Evolutionary conservation across 108 stramenopile species (phyloP), one percentile per base, ranked within the genome.

Genomic region (Skeletonema menzelii): DNA sequence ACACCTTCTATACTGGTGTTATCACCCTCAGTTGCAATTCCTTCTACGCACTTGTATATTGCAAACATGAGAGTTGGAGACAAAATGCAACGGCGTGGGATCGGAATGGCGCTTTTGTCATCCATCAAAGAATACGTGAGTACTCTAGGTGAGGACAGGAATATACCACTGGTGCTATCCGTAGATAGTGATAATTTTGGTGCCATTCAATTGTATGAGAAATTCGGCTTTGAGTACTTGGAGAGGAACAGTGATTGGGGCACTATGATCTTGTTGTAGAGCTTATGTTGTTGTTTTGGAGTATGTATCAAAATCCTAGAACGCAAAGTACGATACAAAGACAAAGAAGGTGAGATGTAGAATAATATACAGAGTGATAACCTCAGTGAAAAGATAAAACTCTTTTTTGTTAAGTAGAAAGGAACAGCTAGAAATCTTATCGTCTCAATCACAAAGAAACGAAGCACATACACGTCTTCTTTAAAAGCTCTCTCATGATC

Each of bases 11-110:
- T 15, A 4, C 10, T 8, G 35, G 27, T 14, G 44, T 35, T 61
- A 4, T 32, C 63, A 4, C 5, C 31, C 22, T 5, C 40, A 42
- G 32, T 59, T 0, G 0, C 37, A 24, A 73, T 75, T 56, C 62
- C 60, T 0, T 77, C 32, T 1, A 57, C 76, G 15, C 76, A 77
- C 35, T 35, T 77, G 5, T 77, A 77, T 24, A 17, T 77, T 46
- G 69, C 76, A 56, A 77, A 77, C 63, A 70, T 77, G 76, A 70
- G 58, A 38, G 76, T 70, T 20, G 49, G 49, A 22, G 49, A 53
- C 35, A 56, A 35, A 6, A 27, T 27, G 69, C 69, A 28, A 55
- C 20, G 76, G 24, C 35, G 30, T 44, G 76, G 76, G 4, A 65
- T 77, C 14, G 76, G 67, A 4, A 60, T 15, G 58, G 63, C 69